A percentile compares a stretch with the other conserved stretches of the same genome.
Conservation (phyloP, 208 protist species). For the Leishmania lainsoni region DNA sequence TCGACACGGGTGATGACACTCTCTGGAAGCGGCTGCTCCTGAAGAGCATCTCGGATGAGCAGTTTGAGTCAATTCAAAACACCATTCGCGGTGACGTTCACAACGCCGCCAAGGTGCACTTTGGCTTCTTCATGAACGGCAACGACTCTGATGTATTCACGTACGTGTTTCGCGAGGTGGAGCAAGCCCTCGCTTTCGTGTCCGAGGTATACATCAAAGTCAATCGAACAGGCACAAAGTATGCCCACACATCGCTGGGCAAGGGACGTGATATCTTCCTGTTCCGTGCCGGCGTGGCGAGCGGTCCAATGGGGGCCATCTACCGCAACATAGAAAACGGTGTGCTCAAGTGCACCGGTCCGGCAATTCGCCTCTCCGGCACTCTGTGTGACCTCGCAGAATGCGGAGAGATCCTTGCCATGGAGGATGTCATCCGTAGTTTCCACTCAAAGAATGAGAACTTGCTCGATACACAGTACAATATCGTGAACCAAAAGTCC, state of each 20-base stretch:
- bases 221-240: constrained; percentile 75
- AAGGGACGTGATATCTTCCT: constrained; percentile 55
- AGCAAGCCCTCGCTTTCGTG: constrained; percentile 77
- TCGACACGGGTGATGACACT: constrained; percentile 71
- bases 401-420: constrained; percentile 76
- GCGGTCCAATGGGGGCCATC: constrained; percentile 64
- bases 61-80: constrained; percentile 53
- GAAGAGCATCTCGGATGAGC: constrained; percentile 42
- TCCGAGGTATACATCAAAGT: constrained; percentile 75
- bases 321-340: constrained; percentile 59
- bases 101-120: constrained; percentile 56
- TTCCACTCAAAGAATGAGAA: constrained; percentile 78
- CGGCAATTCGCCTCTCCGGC: constrained; percentile 68
- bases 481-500: constrained; percentile 64
- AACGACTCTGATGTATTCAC: constrained; percentile 80
- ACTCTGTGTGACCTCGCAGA: constrained; percentile 70
- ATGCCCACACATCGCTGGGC: constrained; percentile 35
- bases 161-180: constrained; percentile 82
- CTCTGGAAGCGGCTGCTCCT: constrained; percentile 54
- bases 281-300: constrained; percentile 68
- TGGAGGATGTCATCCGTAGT: constrained; percentile 67
- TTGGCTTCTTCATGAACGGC: constrained; percentile 84
- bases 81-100: constrained; percentile 52
- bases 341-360: constrained; percentile 69
- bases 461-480: constrained; percentile 75